Base-by-base conservation (phyloP, 441 rosid genomes). In the Erysimum pusillum region DNA sequence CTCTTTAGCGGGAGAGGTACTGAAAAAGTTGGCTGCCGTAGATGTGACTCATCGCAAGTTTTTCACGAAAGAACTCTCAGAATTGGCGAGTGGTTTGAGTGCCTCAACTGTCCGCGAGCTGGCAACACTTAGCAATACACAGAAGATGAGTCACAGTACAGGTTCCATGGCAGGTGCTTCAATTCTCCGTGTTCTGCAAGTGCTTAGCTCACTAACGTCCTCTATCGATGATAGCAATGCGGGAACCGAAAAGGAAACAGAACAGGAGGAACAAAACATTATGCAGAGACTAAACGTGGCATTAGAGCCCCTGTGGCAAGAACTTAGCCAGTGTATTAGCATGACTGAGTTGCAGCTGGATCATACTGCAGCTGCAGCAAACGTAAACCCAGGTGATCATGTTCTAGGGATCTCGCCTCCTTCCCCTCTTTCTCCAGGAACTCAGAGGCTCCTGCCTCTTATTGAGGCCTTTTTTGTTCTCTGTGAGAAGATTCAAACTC, bases 401-500 rank as follows among this genome's bases (percentile, higher is more conserved):
- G 83, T 78, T 68, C 90, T 83, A 68, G 87, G 91, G 67, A 52
- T 82, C 52, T 61, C 95, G 66, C 80, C 89, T 65, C 83, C 88
- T 3, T 82, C 97, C 45, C 83, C 94, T 60, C 93, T 96, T 82
- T 92, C 97, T 51, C 90, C 97, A 6, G 99, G 98, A 74, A 90
- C 98, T 60, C 98, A 94, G 82, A 89, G 92, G 72, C 88, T 96
- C 68, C 86, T 96, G 73, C 98, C 99, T 67, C 93, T 90, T 70
- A 90, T 96, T 58, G 99, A 96, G 76, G 97, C 99, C 53, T 96
- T 96, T 85, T 94, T 96, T 85, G 97, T 96, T 46, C 83, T 94
- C 82, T 94, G 97, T 77, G 98, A 94, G 81, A 96, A 92, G 86
- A 85, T 92, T 65, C 97, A 90, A 75, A 90, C 90, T 56, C 83